Evolutionary conservation across 805 yeast species (phyloP).

Genomic region (Saccharomycodes ludwigii): DNA sequence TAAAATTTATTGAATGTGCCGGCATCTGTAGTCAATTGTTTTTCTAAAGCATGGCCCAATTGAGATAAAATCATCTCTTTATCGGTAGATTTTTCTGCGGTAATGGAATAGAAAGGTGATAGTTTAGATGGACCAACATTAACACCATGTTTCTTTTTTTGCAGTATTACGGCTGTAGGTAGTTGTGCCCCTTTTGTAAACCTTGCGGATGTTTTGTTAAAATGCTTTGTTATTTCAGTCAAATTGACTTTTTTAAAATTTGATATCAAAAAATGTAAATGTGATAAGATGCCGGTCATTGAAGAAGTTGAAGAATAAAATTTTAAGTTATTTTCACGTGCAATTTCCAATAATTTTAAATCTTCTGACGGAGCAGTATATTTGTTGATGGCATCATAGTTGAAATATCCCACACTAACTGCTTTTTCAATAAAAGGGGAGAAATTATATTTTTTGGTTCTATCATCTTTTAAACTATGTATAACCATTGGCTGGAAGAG

Average conservation of each 20-base stretch:
- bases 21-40: constrained; percentile 51
- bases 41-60: constrained; percentile 72
- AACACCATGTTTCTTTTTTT: constrained; percentile 29
- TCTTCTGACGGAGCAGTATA: constrained; percentile 67
- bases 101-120: constrained; percentile 39
- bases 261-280: constrained; percentile 61
- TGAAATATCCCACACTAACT: constrained; percentile 52
- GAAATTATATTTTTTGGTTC: constrained; percentile 65
- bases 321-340: constrained; percentile 20
- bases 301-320: constrained; percentile 81
- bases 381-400: constrained; percentile 40
- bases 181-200: constrained; percentile 34
- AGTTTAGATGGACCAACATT: constrained; percentile 18
- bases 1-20: constrained; percentile 34
- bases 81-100: constrained; percentile 56
- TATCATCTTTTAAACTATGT: constrained; percentile 65
- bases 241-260: constrained; percentile 44
- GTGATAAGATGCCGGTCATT: constrained; percentile 64
- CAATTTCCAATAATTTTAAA: constrained; percentile 33
- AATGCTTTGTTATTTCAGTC: constrained; percentile 31
- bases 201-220: constrained; percentile 23
- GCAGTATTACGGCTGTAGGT: constrained; percentile 48
- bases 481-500: constrained; percentile 66
- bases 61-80: constrained; percentile 55
- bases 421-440: constrained; percentile 45